Base-by-base conservation (phyloP, 106 monocot genomes). In the Dactylorhiza incarnata region DNA sequence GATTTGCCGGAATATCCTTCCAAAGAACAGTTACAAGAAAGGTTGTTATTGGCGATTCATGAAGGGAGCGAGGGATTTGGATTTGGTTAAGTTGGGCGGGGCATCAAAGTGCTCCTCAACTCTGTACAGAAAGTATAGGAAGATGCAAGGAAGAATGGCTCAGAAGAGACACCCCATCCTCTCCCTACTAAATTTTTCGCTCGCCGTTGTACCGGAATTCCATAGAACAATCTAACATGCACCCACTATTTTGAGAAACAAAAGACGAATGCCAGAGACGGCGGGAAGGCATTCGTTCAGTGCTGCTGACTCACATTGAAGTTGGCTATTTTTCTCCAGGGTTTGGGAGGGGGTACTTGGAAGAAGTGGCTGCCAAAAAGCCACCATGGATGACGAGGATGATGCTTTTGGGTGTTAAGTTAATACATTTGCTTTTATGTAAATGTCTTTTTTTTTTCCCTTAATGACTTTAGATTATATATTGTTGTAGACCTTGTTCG, bases 21-120 rank as follows among this genome's bases (percentile, higher is more conserved):
- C 7, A 96, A 93, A 80, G 95, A 93, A 49, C 86, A 90, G 59
- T 75, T 96, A 74, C 87, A 87, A 76, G 95, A 93, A 81, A 90
- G 87, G 80, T 63, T 96, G 73, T 85, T 96, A 49, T 80, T 96
- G 3, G 95, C 95, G 4, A 93, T 96, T 69, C 95, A 96, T 81
- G 95, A 96, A 84, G 95, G 77, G 17, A 96, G 81, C 49, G 95
- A 96, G 84, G 95, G 95, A 25, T 96, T 96, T 78, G 93, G 95
- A 24, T 96, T 96, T 25, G 93, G 93, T 76, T 96, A 71, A 86
- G 8, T 26, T 68, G 22, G 44, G 26, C 43, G 48, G 48, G 16
- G 10, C 46, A 26, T 44, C 49, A 49, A 12, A 14, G 68, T 44
- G 20, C 45, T n/a, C 49, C 43, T 63, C 67, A 48, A 66, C 29